Base-by-base conservation (phyloP, 495 filamentous ascomycete genomes). In the Lophiostoma macrostomum region DNA sequence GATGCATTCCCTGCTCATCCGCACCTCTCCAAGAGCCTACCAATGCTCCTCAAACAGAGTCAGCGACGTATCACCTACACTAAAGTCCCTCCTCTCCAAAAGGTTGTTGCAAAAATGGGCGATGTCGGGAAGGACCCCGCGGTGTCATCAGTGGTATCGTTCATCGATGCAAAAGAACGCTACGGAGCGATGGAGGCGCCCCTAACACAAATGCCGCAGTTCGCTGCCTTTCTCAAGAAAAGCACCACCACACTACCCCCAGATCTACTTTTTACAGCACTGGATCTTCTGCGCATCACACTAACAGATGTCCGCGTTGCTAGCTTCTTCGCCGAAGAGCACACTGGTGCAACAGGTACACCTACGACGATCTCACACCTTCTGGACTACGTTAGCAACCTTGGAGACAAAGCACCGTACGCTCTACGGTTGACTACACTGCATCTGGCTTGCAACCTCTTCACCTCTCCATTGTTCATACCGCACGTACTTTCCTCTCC, bases 261-360 rank as follows among this genome's bases (percentile, higher is more conserved):
- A 36, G 82, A 81, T 53, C 72, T 69, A 1, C 69, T 85, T 37
- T 98, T 96, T 64, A 80, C 91, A 3, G 70, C 90, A 2, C 76
- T 94, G 30, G 93, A 96, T 61, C 78, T 98, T 16, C 73, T 93
- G 45, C 80, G 93, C 7, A 76, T 85, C 47, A 79, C 85, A 7
- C 79, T 94, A 36, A 74, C 86, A 5, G 91, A 98, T 59, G 74
- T 83, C 19, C 80, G 93, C n/a, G 74, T 95, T n/a, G 87, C 86
- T 60, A 84, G 87, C 50, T 93, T 81, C 69, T 90, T 88, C 54
- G 90, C 88, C 12, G 86, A 91, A 69, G 86, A 95, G 62, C 28
- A 69, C 22, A 67, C 72, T 28, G 83, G 44, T 36, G 35, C 32
- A 4, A 56, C 44, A 11, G 40, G 45, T 3, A 63, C 43, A 1